Evolutionary conservation across 73 alveolate species (phyloP).

Genomic region (Diophrys sp.): DNA sequence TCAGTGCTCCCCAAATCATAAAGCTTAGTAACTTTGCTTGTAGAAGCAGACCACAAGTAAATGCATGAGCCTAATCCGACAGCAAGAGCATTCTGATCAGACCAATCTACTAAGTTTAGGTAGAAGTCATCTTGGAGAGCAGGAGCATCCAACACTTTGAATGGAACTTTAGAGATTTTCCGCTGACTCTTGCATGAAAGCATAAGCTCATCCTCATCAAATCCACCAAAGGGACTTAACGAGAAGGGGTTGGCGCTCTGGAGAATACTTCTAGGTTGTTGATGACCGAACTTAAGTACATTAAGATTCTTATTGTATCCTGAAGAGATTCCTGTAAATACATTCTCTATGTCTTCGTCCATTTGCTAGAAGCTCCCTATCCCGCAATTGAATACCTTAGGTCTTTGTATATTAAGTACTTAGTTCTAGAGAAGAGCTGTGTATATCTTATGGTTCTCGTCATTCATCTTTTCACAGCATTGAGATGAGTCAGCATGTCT

Average conservation of each 20-base stretch:
- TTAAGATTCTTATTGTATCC: background rate
- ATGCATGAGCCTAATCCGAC: slow-evolving; percentile 83
- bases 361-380: background rate
- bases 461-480: slow-evolving; percentile 6
- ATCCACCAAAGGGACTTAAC: background rate
- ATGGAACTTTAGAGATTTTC: slow-evolving; percentile 84
- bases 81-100: slow-evolving; percentile 76
- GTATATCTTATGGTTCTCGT: slow-evolving; percentile 51
- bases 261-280: background rate
- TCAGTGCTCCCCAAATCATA: slow-evolving; percentile 60
- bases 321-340: background rate
- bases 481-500: background rate
- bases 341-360: background rate
- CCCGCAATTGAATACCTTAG: background rate
- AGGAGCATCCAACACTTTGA: slow-evolving; percentile 93
- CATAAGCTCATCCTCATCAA: slow-evolving; percentile 11
- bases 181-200: slow-evolving; percentile 44
- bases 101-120: slow-evolving; percentile 93
- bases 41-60: slow-evolving; percentile 76
- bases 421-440: slow-evolving; percentile 48
- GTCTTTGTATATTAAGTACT: slow-evolving; percentile 22
- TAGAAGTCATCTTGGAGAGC: slow-evolving; percentile 93
- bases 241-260: slow-evolving; percentile 9
- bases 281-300: background rate
- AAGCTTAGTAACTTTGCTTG: slow-evolving; percentile 60